phyloP scores from a whole-genome alignment of 768 basidiomycete genomes.

The Postia placenta region DNA sequence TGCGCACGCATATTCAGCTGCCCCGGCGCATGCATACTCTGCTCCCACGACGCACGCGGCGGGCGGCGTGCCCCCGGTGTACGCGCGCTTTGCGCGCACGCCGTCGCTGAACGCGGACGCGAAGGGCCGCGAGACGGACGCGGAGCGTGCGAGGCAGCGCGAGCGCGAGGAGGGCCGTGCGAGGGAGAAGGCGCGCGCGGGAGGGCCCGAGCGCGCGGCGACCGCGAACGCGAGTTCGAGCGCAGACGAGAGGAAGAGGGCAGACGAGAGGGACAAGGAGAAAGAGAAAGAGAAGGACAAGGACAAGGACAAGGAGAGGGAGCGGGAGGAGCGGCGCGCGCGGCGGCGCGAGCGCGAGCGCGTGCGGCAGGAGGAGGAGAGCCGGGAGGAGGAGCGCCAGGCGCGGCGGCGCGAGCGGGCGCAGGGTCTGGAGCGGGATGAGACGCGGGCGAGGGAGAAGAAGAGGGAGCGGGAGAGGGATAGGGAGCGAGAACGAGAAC shows the following conservation, averaged over 20 bases:
- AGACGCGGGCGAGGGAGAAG: background rate
- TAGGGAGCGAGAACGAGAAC: conserved; percentile 1
- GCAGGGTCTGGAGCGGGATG: background rate
- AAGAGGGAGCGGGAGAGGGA: background rate
- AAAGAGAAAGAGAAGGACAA: background rate
- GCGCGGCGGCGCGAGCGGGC: background rate
- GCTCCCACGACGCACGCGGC: conserved; percentile 1
- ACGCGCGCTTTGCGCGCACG: conserved; percentile 21
- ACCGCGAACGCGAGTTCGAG: background rate
- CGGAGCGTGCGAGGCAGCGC: background rate
- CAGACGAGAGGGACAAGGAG: background rate
- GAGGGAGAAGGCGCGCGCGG: background rate
- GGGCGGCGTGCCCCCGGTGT: conserved; percentile 17
- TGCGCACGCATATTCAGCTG: background rate
- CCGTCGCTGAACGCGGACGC: conserved; percentile 1
- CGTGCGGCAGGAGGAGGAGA: background rate
- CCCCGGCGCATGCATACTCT: conserved; percentile 3
- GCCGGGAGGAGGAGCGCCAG: background rate
- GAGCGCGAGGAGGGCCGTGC: background rate
- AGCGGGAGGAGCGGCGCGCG: background rate
- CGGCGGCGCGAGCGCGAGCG: background rate
- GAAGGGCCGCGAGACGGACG: conserved; percentile 1
- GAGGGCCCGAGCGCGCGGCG: background rate
- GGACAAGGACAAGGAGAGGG: background rate
- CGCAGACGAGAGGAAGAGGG: no score